A percentile compares a stretch with the other conserved stretches of the same genome.
phyloP scores from a whole-genome alignment of 2,329 filamentous ascomycete species.

The Talaromyces sp. region DNA sequence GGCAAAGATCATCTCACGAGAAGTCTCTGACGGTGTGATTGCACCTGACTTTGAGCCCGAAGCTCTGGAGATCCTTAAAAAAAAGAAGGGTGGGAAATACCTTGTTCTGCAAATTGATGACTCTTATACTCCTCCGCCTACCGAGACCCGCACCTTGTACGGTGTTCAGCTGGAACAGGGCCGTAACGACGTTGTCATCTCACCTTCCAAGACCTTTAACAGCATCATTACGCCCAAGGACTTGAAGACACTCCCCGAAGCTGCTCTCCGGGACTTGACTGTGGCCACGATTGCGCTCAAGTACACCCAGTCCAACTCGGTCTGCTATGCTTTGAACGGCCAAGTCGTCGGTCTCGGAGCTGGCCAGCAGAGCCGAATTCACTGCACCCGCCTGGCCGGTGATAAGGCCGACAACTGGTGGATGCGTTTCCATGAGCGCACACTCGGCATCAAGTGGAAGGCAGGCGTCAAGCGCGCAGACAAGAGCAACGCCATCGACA shows the following conservation, averaged over 20 bases:
- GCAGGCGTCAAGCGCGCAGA: conserved; percentile 93
- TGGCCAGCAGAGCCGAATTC: conserved; percentile 94
- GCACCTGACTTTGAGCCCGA: conserved; percentile 81
- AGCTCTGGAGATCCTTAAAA: conserved; percentile 84
- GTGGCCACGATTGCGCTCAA: conserved; percentile 96
- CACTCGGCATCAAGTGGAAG: conserved; percentile 90
- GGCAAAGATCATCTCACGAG: conserved; percentile 94
- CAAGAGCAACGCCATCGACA: conserved; percentile 96
- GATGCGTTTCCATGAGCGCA: conserved; percentile 93
- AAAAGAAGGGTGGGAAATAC: conserved; percentile 98
- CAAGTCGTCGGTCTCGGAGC: conserved; percentile 92
- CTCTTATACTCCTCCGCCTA: conserved; percentile 67
- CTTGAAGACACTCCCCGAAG: conserved; percentile 65
- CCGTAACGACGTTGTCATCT: conserved; percentile 87
- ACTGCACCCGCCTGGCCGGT: conserved; percentile 94
- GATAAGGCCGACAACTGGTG: conserved; percentile 99
- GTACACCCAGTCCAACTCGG: conserved; percentile 98
- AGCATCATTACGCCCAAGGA: conserved; percentile 84
- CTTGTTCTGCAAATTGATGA: conserved; percentile 93
- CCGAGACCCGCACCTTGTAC: conserved; percentile 83
- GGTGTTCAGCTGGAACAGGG: conserved; percentile 84
- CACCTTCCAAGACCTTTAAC: conserved; percentile 73
- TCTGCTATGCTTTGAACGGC: conserved; percentile 92
- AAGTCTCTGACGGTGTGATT: conserved; percentile 96
- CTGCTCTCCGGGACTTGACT: conserved; percentile 81